These are phyloP conservation scores for Puccinia triticina DNA, from an alignment of 1,284 basidiomycete genomes.

Conservation along the genomic window DNA sequence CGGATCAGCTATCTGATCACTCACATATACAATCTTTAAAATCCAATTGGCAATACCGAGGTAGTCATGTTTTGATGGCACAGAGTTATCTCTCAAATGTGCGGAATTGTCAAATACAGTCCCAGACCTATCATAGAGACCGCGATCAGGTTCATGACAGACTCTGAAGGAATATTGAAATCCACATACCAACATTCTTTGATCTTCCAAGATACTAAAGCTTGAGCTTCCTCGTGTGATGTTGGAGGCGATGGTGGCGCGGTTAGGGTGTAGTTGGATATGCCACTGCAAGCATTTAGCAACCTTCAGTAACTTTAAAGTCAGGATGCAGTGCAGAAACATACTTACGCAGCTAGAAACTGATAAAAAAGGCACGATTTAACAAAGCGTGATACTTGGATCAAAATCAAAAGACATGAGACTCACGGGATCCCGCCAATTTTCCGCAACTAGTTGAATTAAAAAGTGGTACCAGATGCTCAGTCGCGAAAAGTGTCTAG, in stretches of 20 bases:
- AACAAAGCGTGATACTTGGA: background rate
- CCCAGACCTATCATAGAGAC: conserved; percentile 40
- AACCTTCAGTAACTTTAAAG: background rate
- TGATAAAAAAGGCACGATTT: background rate
- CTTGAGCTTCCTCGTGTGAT: conserved; percentile 24
- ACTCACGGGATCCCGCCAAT: conserved; percentile 52
- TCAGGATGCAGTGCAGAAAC: background rate
- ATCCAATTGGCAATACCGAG: conserved; percentile 78
- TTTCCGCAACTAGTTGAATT: conserved; percentile 29
- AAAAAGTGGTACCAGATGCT: background rate
- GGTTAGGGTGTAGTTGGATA: conserved; percentile 35
- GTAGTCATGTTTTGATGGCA: conserved; percentile 35
- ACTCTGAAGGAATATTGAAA: background rate
- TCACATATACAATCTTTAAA: conserved; percentile 81
- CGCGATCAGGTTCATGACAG: background rate
- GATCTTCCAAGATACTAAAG: conserved; percentile 37
- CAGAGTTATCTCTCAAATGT: conserved; percentile 35
- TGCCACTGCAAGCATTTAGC: conserved; percentile 10
- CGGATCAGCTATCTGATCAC: background rate
- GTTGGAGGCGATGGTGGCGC: conserved; percentile 29
- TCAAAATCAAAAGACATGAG: background rate
- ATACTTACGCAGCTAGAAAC: conserved; percentile 48
- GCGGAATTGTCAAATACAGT: conserved; percentile 49
- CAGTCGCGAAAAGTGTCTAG: background rate
- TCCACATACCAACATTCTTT: conserved; percentile 50